Percentiles rank a stretch among this genome's conserved stretches.
Evolutionary conservation across 139 green algal species (phyloP).

Genomic region (Auxenochlorella protothecoides): DNA sequence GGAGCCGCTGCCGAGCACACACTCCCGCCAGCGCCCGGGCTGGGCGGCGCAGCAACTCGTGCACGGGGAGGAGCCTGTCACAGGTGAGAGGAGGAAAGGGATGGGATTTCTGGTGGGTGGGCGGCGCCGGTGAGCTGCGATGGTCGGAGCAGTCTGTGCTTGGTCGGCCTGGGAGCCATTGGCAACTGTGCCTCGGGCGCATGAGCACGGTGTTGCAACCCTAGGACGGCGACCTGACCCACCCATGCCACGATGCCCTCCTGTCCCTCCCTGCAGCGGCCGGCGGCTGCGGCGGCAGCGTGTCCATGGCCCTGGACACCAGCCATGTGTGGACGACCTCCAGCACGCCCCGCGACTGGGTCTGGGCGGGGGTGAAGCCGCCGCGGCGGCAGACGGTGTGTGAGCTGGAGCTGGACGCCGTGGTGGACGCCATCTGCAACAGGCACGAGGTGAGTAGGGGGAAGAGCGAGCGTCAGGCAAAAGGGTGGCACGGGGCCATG

Average conservation of each 20-base stretch:
- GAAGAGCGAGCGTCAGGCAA: too few species aligned
- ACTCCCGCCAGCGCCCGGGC: conserved; percentile 9
- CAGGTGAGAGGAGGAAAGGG: too few species aligned
- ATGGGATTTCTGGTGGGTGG: too few species aligned
- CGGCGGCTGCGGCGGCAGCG: conserved; percentile 3
- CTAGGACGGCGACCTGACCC: too few species aligned
- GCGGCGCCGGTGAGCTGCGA: too few species aligned
- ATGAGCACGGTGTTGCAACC: too few species aligned
- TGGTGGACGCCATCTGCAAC: conserved; percentile 76
- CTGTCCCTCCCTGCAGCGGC: too few species aligned
- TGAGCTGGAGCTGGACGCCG: conserved; percentile 69
- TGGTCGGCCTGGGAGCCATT: neutral
- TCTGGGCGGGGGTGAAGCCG: conserved; percentile 6
- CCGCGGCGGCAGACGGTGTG: conserved; percentile 58
- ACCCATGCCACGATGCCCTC: too few species aligned
- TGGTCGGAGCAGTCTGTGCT: neutral
- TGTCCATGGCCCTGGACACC: neutral
- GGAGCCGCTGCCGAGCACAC: conserved; percentile 6
- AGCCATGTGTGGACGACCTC: conserved; percentile 15
- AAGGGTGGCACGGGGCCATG: too few species aligned
- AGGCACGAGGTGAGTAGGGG: conserved; percentile 33
- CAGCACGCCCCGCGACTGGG: conserved; percentile 17
- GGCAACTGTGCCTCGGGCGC: neutral
- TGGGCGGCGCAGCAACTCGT: conserved; percentile 16
- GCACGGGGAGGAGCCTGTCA: neutral